Conservation (phyloP, 805 yeast genomes). For the Lachancea mirantina region DNA sequence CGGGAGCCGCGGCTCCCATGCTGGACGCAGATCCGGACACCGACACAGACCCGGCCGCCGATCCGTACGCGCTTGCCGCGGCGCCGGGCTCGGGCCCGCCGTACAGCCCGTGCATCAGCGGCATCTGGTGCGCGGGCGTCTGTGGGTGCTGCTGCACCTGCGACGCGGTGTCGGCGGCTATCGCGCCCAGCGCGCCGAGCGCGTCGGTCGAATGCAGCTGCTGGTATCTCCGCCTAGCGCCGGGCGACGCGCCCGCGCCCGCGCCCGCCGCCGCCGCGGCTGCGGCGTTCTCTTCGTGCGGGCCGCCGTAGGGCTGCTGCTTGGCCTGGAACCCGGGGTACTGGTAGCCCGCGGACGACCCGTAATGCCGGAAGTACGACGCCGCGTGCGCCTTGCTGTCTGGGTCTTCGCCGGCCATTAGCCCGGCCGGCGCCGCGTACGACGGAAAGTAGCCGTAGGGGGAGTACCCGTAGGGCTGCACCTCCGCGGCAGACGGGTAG, state of each 20-base stretch:
- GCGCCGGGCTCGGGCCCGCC: neutral
- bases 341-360: conserved; percentile 12
- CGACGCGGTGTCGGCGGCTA: conserved; percentile 2
- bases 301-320: conserved; percentile 1
- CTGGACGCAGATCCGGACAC: neutral
- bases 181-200: too few species aligned
- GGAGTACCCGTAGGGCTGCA: conserved; percentile 7
- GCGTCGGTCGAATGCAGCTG: too few species aligned
- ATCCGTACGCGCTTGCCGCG: neutral
- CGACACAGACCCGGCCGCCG: neutral
- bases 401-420: conserved; percentile 4
- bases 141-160: neutral
- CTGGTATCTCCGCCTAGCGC: too few species aligned
- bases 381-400: conserved; percentile 7
- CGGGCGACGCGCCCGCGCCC: too few species aligned
- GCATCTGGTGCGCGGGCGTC: conserved; percentile 1
- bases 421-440: too few species aligned
- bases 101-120: neutral
- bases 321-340: conserved; percentile 16
- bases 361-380: conserved; percentile 7
- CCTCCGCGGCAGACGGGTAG: conserved; percentile 7
- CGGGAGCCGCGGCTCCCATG: conserved; percentile 1
- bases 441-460: conserved; percentile 5
- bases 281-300: conserved; percentile 1
- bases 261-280: neutral